Conservation (phyloP, 169 alveolate genomes). For the Pseudocohnilembus persalinus region DNA sequence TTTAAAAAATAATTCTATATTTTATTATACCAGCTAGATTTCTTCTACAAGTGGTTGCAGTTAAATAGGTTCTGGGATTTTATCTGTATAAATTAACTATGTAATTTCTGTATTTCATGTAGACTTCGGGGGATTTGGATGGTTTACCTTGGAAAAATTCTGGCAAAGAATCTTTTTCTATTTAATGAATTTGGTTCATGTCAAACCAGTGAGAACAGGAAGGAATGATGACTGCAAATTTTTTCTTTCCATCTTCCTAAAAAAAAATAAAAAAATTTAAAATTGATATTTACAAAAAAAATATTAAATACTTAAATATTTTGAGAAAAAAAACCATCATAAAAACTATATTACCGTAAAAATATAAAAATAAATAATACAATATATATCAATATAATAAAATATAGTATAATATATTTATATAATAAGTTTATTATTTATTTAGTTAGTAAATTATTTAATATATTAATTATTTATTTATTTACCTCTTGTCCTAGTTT, state of each 20-base stretch:
- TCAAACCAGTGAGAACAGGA: slow-evolving; percentile 78
- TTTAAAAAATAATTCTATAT: too few relatives aligned
- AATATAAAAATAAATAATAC: too few relatives aligned
- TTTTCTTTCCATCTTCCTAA: background rate
- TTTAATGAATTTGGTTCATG: slow-evolving; percentile 62
- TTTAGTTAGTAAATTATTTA: too few relatives aligned
- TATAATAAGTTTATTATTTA: too few relatives aligned
- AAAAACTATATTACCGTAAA: too few relatives aligned
- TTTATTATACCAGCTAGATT: slow-evolving; percentile 42
- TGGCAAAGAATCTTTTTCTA: slow-evolving; percentile 75
- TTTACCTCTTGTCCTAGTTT: background rate
- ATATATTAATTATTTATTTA: too few relatives aligned
- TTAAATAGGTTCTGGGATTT: slow-evolving; percentile 67
- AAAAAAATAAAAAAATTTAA: too few relatives aligned
- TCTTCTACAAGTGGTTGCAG: slow-evolving; percentile 72
- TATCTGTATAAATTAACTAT: slow-evolving; percentile 75
- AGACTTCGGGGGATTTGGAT: slow-evolving; percentile 81
- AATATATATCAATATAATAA: too few relatives aligned
- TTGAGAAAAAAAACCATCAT: too few relatives aligned
- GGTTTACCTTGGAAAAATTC: slow-evolving; percentile 80
- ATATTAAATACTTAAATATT: background rate
- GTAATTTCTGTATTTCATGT: slow-evolving; percentile 82
- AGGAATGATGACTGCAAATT: slow-evolving; percentile 64
- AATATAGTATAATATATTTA: too few relatives aligned
- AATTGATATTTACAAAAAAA: too few relatives aligned